Evolutionary conservation across 331 rosid genomes (phyloP).

Genomic region (Saraca asoca): DNA sequence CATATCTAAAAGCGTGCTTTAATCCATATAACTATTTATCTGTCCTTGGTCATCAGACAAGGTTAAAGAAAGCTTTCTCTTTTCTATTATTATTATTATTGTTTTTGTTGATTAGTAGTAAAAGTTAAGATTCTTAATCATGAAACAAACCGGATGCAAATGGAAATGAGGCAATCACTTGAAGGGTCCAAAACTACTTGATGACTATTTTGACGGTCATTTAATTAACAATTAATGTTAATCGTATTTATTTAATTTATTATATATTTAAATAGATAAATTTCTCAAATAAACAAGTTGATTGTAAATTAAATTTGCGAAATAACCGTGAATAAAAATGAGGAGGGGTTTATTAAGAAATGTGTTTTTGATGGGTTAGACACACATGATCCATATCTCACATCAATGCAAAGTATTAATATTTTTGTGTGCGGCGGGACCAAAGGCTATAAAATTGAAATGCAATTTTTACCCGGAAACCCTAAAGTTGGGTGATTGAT

Average conservation of each 20-base stretch:
- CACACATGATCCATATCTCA: conserved; percentile 43
- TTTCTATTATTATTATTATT: no score
- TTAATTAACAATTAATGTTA: no score
- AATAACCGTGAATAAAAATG: no score
- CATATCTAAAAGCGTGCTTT: neutral
- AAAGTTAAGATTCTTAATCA: neutral
- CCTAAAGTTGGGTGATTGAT: conserved; percentile 47
- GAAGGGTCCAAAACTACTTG: conserved; percentile 23
- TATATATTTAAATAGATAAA: no score
- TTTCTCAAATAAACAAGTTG: no score
- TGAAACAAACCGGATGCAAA: conserved; percentile 11
- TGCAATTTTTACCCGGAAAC: conserved; percentile 32
- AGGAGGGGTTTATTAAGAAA: no score
- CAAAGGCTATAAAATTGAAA: conserved; percentile 7
- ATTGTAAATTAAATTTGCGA: no score
- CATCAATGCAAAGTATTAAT: conserved; percentile 59
- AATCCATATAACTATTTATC: no score
- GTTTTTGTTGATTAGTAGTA: no score
- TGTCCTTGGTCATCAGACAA: neutral
- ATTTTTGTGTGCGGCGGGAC: conserved; percentile 41
- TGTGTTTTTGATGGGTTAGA: no score
- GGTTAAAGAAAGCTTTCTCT: neutral
- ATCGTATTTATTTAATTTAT: no score
- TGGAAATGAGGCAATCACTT: conserved; percentile 10
- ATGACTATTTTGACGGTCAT: conserved; percentile 35